These are phyloP conservation scores for Ramaria sp. DNA, from an alignment of 768 basidiomycete species.

Conservation along the genomic window DNA sequence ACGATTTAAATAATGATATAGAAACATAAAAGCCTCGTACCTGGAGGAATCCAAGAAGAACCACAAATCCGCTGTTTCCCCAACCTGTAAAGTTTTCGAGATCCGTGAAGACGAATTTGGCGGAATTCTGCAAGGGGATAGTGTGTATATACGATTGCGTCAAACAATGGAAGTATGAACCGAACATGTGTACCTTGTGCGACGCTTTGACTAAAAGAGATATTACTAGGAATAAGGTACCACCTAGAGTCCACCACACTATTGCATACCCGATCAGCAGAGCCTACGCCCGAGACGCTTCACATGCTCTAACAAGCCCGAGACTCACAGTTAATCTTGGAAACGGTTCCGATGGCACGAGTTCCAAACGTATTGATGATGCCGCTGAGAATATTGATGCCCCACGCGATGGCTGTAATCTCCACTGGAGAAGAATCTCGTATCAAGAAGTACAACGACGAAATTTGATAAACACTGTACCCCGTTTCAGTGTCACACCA, in stretches of 20 bases:
- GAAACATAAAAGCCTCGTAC: slow-evolving; percentile 12
- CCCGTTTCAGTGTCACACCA: slow-evolving; percentile 30
- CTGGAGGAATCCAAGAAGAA: slow-evolving; percentile 47
- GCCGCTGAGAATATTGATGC: slow-evolving; percentile 43
- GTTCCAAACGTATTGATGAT: slow-evolving; percentile 47
- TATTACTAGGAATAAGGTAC: slow-evolving; percentile 46
- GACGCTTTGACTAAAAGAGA: slow-evolving; percentile 48
- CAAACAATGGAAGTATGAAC: background rate
- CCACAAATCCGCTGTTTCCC: slow-evolving; percentile 42
- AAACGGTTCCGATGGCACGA: slow-evolving; percentile 35
- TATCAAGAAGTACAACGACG: background rate
- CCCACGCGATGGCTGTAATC: slow-evolving; percentile 46
- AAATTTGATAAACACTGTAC: background rate
- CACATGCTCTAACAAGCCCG: background rate
- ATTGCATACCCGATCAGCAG: background rate
- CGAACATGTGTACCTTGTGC: slow-evolving; percentile 28
- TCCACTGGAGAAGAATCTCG: slow-evolving; percentile 21
- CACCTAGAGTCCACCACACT: slow-evolving; percentile 53
- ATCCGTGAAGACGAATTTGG: slow-evolving; percentile 44
- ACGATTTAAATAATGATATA: background rate
- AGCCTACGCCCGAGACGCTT: background rate
- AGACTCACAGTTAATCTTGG: slow-evolving; percentile 3
- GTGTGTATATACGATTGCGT: background rate
- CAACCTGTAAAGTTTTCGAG: slow-evolving; percentile 51
- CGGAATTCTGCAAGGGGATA: slow-evolving; percentile 32